Evolutionary conservation across 306 rosid genomes (phyloP), one percentile per base, ranked within the genome.

Genomic region (Vigna hirtella): DNA sequence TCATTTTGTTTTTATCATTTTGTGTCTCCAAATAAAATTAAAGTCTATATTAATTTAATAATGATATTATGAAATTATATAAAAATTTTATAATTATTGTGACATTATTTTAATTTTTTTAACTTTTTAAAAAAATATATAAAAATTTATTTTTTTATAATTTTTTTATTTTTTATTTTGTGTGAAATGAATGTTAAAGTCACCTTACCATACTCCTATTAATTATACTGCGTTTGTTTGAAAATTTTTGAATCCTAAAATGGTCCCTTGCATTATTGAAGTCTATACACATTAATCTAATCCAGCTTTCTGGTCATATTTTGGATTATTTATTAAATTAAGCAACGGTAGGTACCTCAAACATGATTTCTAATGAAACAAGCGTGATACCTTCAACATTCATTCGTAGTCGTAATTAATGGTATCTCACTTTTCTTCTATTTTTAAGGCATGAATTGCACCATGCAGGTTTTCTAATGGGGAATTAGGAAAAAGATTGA

Each of bases 401-500:
- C 17, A 38, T 64, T 59, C 38, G 7, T 2, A 13, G 7, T 45
- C 55, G 4, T 24, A 45, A 6, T 69, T 69, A 68, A 68, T 47
- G 18, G 15, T 20, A 30, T 15, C 10, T 6, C 42, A 22, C 0
- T 43, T 67, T 67, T 67, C 72, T 47, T 67, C 45, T 67, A 45
- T 20, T 67, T 67, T 67, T 24, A 14, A 22, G 58, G 8, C 73
- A 22, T 4, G 58, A 47, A 65, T n/a, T 3, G 9, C 70, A 64
- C 50, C 2, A 9, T 7, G 9, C 43, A 15, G 3, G 3, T 32
- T 53, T 36, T 36, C n/a, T 22, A 1, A 22, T 43, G 0, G 0
- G 5, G 40, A 57, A 57, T 50, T 24, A 24, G 58, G 68, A 73
- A 57, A 73, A 73, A 40, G 42, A 73, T 24, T 4, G 22, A 20